phyloP scores from a whole-genome alignment of 331 rosid genomes.

The Malus hybrid region DNA sequence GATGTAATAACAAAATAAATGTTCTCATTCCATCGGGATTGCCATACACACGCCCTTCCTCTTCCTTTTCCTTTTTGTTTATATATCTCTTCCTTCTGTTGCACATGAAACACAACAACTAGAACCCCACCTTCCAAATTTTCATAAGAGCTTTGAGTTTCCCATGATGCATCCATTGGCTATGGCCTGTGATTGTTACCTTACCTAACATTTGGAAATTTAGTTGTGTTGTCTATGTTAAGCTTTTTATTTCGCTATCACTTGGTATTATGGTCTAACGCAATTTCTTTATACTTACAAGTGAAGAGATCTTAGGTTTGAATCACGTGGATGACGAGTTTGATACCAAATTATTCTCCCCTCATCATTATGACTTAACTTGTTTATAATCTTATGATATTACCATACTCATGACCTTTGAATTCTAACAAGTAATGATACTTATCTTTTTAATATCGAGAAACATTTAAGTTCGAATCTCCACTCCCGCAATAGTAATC shows the following conservation, averaged over 20 bases:
- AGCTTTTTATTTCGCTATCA: neutral
- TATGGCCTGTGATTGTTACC: neutral
- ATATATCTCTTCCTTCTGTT: neutral
- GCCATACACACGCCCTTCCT: slow-evolving; percentile 1
- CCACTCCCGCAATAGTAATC: neutral
- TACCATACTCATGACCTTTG: neutral
- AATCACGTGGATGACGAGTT: too few relatives aligned
- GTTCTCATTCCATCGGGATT: slow-evolving; percentile 25
- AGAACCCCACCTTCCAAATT: neutral
- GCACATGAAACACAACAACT: too few relatives aligned
- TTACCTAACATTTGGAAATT: neutral
- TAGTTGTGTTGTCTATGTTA: neutral
- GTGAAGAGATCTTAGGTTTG: too few relatives aligned
- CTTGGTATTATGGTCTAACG: too few relatives aligned
- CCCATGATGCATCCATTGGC: neutral
- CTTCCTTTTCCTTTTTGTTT: slow-evolving; percentile 4
- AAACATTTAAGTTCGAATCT: too few relatives aligned
- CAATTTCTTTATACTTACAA: rapidly evolving
- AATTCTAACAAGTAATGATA: too few relatives aligned
- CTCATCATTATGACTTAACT: neutral
- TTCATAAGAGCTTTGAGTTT: neutral
- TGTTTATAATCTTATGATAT: too few relatives aligned
- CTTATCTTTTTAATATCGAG: neutral
- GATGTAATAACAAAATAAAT: neutral
- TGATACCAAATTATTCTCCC: neutral